Evolutionary conservation across 768 basidiomycete species (phyloP), one percentile per base, ranked within the genome.

Genomic region (Pisolithus microcarpus): DNA sequence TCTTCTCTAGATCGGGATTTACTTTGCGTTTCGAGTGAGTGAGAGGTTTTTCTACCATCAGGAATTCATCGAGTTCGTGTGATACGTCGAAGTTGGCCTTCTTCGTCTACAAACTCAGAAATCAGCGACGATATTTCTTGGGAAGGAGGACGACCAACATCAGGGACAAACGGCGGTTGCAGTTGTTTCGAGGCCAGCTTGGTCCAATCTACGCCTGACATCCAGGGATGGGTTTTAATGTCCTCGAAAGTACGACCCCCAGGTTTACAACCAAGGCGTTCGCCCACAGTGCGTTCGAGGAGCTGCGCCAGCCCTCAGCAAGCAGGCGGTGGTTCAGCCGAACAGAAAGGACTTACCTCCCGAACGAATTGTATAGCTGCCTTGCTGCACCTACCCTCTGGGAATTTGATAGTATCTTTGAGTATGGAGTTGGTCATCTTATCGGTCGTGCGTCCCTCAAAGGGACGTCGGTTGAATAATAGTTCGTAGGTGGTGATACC

Each of bases 61-160:
- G 69, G 61, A 98, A 87, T 66, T 99, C 96, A 65, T 99, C 94
- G 9, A 99, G 79, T 72, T 98, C 96, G 62, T 98, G 93, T 34
- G 91, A 84, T 36, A 96, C 86, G 64, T 99, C 95, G 67, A 98
- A 99, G 67, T 99, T 98, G n/a, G 93, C 90, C 69, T 86, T 86
- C 65, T 94, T 93, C 68, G 87, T 82, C 94, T 99, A 62, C 24
- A 31, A 19, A 18, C 10, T 10, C 19, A 24, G 36, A 34, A 26
- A 48, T 61, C 3, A 56, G 51, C 9, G 16, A 38, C 9, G 45
- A 38, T 38, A 1, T 34, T 36, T 18, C 5, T 13, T 2, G 40
- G 43, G 24, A 26, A 28, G 9, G 15, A 4, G 23, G 16, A 16
- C 38, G 18, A 85, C 93, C 59, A 61, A 97, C 93, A 62, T 96